Evolutionary conservation across 2,329 filamentous ascomycete genomes (phyloP).

Genomic region (Dactylellina drechsleri): DNA sequence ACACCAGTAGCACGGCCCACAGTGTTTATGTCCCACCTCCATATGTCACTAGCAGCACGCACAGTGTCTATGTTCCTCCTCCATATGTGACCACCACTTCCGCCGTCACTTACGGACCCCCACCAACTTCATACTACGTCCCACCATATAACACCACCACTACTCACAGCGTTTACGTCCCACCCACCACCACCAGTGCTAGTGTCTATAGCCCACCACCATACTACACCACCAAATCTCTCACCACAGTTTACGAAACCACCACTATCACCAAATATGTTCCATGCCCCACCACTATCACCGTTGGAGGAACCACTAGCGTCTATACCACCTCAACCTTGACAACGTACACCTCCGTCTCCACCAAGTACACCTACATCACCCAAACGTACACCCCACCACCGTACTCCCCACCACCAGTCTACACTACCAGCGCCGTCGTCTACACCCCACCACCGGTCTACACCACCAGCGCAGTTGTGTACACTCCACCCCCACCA

Average conservation of each 20-base stretch:
- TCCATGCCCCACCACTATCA: constrained; percentile 50
- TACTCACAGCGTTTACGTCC: constrained; percentile 25
- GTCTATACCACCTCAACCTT: constrained; percentile 56
- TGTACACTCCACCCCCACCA: constrained; percentile 20
- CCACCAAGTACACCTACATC: constrained; percentile 61
- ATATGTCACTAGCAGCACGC: constrained; percentile 7
- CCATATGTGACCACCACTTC: constrained; percentile 13
- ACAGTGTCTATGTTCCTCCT: constrained; percentile 13
- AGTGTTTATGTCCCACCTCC: background rate
- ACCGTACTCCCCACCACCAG: constrained; percentile 23
- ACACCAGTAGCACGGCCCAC: too few relatives aligned
- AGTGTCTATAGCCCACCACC: constrained; percentile 57
- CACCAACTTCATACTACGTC: too few relatives aligned
- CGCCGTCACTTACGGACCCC: too few relatives aligned
- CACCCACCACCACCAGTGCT: constrained; percentile 44
- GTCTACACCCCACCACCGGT: constrained; percentile 52
- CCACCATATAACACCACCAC: constrained; percentile 29
- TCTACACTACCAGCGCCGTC: constrained; percentile 9
- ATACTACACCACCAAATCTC: constrained; percentile 57
- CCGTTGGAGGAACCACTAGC: constrained; percentile 53
- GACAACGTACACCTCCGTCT: constrained; percentile 59
- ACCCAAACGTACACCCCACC: constrained; percentile 25
- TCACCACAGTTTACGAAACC: constrained; percentile 53
- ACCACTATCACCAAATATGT: constrained; percentile 35
- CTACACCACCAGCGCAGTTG: constrained; percentile 28